Conservation (phyloP, 2,329 filamentous ascomycete genomes). For the Talaromyces albobiverticillius region DNA sequence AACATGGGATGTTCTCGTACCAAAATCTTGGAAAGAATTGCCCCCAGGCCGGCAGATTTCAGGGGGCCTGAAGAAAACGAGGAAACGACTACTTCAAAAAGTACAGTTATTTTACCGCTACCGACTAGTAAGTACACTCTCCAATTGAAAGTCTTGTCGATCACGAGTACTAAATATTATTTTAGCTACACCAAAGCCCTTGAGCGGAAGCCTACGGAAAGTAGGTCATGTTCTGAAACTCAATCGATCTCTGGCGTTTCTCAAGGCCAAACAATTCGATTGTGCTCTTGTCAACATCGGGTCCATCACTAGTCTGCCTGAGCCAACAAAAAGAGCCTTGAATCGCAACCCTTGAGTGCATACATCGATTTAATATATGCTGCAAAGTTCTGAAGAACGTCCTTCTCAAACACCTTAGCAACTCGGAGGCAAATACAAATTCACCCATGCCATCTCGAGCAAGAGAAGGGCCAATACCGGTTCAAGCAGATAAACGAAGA, state of each 20-base stretch:
- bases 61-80: conserved; percentile 15
- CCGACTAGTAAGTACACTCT: conserved; percentile 24
- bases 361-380: conserved; percentile 38
- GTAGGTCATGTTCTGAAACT: conserved; percentile 28
- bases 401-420: conserved; percentile 37
- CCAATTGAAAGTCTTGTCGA: neutral
- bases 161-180: conserved; percentile 8
- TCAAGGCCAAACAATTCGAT: conserved; percentile 32
- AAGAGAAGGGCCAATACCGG: neutral
- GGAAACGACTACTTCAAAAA: conserved; percentile 32
- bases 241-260: conserved; percentile 36
- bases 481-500: conserved; percentile 18
- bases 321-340: conserved; percentile 41
- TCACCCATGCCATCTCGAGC: neutral
- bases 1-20: conserved; percentile 37
- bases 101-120: conserved; percentile 18
- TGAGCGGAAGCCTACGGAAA: conserved; percentile 35
- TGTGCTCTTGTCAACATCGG: conserved; percentile 32
- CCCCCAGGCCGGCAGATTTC: no score
- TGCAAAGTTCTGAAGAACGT: conserved; percentile 32
- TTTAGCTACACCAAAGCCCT: conserved; percentile 40
- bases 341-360: conserved; percentile 48
- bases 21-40: conserved; percentile 34
- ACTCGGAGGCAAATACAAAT: conserved; percentile 23
- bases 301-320: conserved; percentile 2